Base-by-base conservation (phyloP, 331 rosid genomes). In the Pyracantha coccinea region DNA sequence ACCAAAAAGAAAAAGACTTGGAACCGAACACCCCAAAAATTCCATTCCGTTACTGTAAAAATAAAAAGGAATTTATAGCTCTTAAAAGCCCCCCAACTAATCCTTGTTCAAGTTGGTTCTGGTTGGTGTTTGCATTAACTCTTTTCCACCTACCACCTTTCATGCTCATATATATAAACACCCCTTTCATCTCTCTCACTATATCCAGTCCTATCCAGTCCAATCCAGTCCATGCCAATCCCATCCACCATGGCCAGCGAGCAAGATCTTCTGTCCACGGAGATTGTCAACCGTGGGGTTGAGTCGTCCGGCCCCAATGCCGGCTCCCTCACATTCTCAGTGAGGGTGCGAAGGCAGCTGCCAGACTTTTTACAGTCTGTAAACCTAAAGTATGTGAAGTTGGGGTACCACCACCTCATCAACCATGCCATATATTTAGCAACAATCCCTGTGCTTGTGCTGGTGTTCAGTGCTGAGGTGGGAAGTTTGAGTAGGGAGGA, bases 281-380 rank as follows among this genome's bases (percentile, higher is more conserved):
- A 94, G 86, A 94, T 94, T 32, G 97, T 92, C 31, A 94, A 92
- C 84, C 88, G 96, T 0, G 99, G 99, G 16, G 84, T 94, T 8
- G 97, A 94, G 66, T 81, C 95, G 0, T 69, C 90, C 0, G 99
- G 99, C 2, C 99, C 99, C 1, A 94, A 94, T 66, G 99, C 97
- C 1, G 99, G 99, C 5, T 94, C 99, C 8, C 68, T 74, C 65
- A 90, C 96, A 0, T 94, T 94, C 83, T 94, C 99, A 0, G 97
- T 94, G 3, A 79, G 97, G 55, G 99, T 94, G 14, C 83, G 93
- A 68, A 74, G 92, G 69, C 88, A 93, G 3, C 78, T 94, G 16
- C 99, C 97, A 4, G 99, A 92, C 79, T 94, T 94, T 68, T 89
- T 92, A 25, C 96, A 90, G 45, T 92, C 99, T 4, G 97, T 94